These are phyloP conservation scores for Colletotrichum sojae DNA, from an alignment of 2,329 filamentous ascomycete species.

Conservation along the genomic window DNA sequence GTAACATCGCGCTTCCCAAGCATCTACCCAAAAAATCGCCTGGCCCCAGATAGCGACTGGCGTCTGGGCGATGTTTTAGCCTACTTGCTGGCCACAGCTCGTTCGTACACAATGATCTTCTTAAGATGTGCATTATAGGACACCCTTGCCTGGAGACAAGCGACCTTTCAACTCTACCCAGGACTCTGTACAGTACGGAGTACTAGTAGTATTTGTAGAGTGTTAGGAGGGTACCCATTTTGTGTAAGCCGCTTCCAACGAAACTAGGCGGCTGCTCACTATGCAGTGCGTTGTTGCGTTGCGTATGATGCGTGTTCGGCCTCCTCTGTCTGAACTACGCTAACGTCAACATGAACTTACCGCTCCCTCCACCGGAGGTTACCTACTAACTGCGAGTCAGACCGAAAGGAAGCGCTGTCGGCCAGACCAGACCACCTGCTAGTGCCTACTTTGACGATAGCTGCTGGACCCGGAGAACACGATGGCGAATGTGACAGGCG, in stretches of 20 bases:
- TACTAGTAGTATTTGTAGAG: no score
- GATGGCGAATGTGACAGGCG: neutral
- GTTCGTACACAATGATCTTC: slow-evolving; percentile 41
- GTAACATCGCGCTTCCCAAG: slow-evolving; percentile 34
- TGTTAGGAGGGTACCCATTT: no score
- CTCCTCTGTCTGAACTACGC: no score
- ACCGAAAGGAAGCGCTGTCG: neutral
- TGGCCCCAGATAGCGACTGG: slow-evolving; percentile 2
- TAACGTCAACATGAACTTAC: no score
- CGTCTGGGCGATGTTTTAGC: neutral
- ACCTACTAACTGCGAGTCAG: no score
- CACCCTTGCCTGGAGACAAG: slow-evolving; percentile 15
- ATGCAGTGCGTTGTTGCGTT: no score
- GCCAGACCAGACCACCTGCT: neutral
- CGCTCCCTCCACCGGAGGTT: no score
- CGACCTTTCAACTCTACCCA: neutral
- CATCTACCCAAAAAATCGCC: slow-evolving; percentile 22
- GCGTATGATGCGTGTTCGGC: no score
- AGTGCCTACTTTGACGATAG: neutral
- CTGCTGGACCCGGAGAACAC: neutral
- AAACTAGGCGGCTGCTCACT: no score
- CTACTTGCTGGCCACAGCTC: slow-evolving; percentile 7
- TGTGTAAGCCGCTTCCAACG: no score
- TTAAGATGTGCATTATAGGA: slow-evolving; percentile 50
- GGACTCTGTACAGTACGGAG: no score